Evolutionary conservation across 305 asterid genomes (phyloP).

Genomic region (Solanum hybrid): DNA sequence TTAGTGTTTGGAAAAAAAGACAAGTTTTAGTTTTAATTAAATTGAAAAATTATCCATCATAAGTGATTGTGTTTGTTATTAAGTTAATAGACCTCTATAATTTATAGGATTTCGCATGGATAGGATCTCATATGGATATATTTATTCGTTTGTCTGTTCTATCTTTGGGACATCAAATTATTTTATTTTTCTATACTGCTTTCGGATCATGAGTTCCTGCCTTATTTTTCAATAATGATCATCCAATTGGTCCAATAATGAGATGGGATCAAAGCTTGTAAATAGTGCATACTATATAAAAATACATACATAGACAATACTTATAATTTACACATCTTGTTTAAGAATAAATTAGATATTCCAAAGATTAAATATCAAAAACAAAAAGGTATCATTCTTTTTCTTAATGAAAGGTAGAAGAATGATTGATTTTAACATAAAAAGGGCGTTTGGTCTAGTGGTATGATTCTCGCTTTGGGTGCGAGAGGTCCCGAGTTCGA

Average conservation of each 20-base stretch:
- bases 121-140: not conserved
- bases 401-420: too few relatives aligned
- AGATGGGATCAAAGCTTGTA: not conserved
- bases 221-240: not conserved
- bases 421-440: too few relatives aligned
- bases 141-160: not conserved
- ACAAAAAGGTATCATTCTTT: not conserved
- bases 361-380: not conserved
- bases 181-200: not conserved
- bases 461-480: conserved; percentile 18
- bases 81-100: not conserved
- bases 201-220: not conserved
- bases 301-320: not conserved
- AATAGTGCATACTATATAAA: not conserved
- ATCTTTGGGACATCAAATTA: not conserved
- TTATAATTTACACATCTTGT: not conserved
- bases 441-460: not conserved
- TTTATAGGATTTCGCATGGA: not conserved
- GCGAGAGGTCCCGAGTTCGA: conserved; percentile 99
- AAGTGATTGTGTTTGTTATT: not conserved
- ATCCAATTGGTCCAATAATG: not conserved
- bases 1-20: not conserved
- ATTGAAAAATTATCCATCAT: not conserved
- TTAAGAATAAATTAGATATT: not conserved
- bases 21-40: not conserved